phyloP scores from a whole-genome alignment of 164 flowering plant species.

The Piper longum region DNA sequence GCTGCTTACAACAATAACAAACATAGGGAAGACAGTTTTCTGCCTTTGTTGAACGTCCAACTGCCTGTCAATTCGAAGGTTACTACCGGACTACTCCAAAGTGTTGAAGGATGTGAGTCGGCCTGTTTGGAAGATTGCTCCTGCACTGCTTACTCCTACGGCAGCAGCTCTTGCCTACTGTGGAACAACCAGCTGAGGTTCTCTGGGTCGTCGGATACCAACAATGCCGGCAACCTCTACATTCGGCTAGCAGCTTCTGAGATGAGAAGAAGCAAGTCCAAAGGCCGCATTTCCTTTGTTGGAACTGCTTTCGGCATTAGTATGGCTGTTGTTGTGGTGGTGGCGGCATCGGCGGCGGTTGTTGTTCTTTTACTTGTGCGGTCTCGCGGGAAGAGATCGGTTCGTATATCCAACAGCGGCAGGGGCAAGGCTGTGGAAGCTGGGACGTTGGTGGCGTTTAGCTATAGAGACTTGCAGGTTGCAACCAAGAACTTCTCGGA shows the following conservation, averaged over 20 bases:
- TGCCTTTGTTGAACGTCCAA: no score
- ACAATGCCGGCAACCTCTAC: not conserved
- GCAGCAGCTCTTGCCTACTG: conserved; percentile 5
- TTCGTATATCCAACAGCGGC: conserved; percentile 7
- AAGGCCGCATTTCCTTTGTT: not conserved
- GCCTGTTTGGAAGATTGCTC: conserved; percentile 11
- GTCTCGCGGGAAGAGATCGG: conserved; percentile 8
- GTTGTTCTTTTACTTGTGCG: conserved; percentile 9
- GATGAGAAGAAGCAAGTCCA: conserved; percentile 4
- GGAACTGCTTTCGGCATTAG: conserved; percentile 13
- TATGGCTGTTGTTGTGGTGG: conserved; percentile 6
- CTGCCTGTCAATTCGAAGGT: no score
- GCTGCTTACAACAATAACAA: no score
- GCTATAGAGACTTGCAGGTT: conserved; percentile 23
- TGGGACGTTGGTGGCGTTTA: conserved; percentile 16
- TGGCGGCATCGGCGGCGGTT: not conserved
- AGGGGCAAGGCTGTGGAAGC: conserved; percentile 13
- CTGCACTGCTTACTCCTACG: conserved; percentile 2
- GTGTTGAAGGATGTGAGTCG: conserved; percentile 5
- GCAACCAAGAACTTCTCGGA: conserved; percentile 45
- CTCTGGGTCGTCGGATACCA: not conserved
- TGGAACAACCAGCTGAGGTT: not conserved
- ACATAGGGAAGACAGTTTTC: no score
- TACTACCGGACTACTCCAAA: not conserved
- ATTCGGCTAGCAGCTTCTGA: conserved; percentile 6